Evolutionary conservation across 2,329 filamentous ascomycete genomes (phyloP), one percentile per base, ranked within the genome.

Genomic region (Pyrenophora teres): DNA sequence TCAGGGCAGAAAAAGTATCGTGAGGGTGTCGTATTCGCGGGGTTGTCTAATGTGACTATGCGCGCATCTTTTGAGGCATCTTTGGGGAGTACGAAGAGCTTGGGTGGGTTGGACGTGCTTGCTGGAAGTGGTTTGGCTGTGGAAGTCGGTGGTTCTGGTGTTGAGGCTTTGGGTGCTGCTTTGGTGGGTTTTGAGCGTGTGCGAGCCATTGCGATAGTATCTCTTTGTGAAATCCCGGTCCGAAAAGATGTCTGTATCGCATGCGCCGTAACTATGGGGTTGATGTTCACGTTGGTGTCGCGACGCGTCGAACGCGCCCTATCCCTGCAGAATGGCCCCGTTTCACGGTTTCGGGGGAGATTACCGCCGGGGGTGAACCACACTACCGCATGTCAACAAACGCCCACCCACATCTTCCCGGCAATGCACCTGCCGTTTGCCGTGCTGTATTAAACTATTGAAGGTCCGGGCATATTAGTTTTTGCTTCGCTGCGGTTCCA

Each of bases 1-100:
- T 78, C 69, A 0, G 84, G 83, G 55, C 83, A 86, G 62, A 85
- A 83, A 53, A 81, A 80, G 61, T 85, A 87, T 54, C 82, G 76
- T 39, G 72, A 79, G 3, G 77, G 69, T 6, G 67, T 68, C 3
- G 67, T 69, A 12, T 78, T 81, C 32, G 78, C 77, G 6, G 84
- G 84, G 52, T 84, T 78, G 4, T 80, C 76, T 9, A 87, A 70
- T 4, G 78, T 80, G 51, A 85, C 65, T 40, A 87, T 81, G 46
- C 83, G 78, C 36, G 83, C 78, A 54, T 81, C 75, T 44, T 73
- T 64, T 12, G 81, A 83, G 3, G 76, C 71, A 36, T 78, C 68
- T 52, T 78, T 78, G 2, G 85, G 85, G 0, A 87, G 72, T 12
- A 87, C 77, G 60, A 87, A 83, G 7, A 84, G 74, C 57, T 80